Conservation (phyloP, 2,329 filamentous ascomycete genomes). For the Talaromyces islandicus region DNA sequence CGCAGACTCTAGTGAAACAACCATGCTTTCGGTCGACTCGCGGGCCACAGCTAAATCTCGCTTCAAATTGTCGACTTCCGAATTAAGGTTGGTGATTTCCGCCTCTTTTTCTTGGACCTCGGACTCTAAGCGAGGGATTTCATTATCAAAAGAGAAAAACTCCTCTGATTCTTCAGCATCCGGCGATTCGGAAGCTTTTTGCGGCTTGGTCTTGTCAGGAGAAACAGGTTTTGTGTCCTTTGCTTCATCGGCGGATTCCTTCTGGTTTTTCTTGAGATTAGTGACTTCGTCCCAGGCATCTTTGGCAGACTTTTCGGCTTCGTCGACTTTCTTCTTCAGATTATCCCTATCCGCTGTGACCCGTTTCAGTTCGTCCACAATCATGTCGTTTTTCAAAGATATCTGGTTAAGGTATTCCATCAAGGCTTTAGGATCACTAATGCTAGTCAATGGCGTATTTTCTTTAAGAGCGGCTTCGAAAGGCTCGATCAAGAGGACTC, state of each 20-base stretch:
- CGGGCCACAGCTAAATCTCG: conserved; percentile 65
- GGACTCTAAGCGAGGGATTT: conserved; percentile 73
- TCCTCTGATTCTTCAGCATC: conserved; percentile 52
- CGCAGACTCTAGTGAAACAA: conserved; percentile 60
- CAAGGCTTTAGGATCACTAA: conserved; percentile 75
- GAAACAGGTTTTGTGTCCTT: conserved; percentile 10
- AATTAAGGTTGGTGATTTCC: conserved; percentile 65
- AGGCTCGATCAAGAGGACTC: conserved; percentile 80
- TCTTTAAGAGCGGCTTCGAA: conserved; percentile 90
- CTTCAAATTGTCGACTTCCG: conserved; percentile 62
- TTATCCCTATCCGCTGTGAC: conserved; percentile 76
- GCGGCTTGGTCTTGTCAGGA: conserved; percentile 11
- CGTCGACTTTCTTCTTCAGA: conserved; percentile 69
- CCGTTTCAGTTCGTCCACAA: conserved; percentile 86
- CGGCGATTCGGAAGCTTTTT: conserved; percentile 23
- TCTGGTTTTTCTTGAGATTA: conserved; percentile 40
- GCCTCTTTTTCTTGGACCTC: conserved; percentile 65
- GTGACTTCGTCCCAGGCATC: conserved; percentile 60
- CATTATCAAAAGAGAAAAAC: conserved; percentile 88
- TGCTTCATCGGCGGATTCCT: conserved; percentile 21
- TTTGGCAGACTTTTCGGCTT: conserved; percentile 58
- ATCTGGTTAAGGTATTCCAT: conserved; percentile 87
- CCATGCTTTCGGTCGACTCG: conserved; percentile 63
- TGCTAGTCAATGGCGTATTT: conserved; percentile 84
- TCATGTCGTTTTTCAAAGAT: conserved; percentile 81